phyloP scores from a whole-genome alignment of 345 rosid genomes.

The Melaleuca alternifolia region DNA sequence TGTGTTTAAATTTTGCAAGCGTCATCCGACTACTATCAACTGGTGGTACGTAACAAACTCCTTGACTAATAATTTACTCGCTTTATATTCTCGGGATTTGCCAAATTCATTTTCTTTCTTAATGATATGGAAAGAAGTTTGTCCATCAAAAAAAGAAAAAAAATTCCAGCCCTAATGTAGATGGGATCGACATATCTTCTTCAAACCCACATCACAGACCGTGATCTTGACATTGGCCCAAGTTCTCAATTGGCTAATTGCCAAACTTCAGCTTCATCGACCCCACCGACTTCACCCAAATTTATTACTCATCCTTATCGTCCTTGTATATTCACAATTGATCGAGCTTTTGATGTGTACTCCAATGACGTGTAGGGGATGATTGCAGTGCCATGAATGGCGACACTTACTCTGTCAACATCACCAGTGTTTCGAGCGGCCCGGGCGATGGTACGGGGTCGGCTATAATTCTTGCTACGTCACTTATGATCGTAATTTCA shows the following conservation, averaged over 20 bases:
- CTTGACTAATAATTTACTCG: neutral
- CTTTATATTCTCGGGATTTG: neutral
- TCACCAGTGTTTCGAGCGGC: slow-evolving; percentile 15
- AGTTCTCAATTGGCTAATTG: neutral
- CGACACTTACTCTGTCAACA: slow-evolving; percentile 12
- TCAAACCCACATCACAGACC: too few relatives aligned
- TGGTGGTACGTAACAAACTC: neutral
- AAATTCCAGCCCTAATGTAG: too few relatives aligned
- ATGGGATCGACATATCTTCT: too few relatives aligned
- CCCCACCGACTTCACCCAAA: neutral
- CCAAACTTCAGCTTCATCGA: neutral
- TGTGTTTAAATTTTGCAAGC: neutral
- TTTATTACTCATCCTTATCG: neutral
- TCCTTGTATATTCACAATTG: neutral
- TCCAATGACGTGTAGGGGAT: slow-evolving; percentile 20
- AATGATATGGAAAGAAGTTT: too few relatives aligned
- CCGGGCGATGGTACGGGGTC: slow-evolving; percentile 3
- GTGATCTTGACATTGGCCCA: neutral
- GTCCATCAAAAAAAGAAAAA: too few relatives aligned
- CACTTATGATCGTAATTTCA: neutral
- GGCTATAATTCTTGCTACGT: too few relatives aligned
- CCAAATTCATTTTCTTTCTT: neutral
- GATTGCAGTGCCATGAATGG: slow-evolving; percentile 44
- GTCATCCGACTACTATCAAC: neutral
- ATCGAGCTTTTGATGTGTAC: neutral